phyloP scores from a whole-genome alignment of 78 protist species.

The Isochrysis galbana region DNA sequence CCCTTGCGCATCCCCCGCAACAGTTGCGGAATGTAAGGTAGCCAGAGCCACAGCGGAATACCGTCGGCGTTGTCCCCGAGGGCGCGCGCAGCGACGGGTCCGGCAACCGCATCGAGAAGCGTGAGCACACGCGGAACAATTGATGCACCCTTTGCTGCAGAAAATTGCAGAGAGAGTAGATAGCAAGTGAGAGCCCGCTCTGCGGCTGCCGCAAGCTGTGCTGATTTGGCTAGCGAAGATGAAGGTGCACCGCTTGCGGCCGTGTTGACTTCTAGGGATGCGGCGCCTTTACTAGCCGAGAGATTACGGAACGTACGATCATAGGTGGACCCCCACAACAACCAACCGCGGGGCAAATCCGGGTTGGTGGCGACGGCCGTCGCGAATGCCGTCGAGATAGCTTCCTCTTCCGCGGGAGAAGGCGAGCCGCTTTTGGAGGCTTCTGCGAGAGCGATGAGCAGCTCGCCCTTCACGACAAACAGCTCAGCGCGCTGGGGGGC shows the following conservation, averaged over 20 bases:
- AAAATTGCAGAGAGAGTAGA: background rate
- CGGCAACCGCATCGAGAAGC: background rate
- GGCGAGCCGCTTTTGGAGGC: background rate
- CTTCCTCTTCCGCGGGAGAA: background rate
- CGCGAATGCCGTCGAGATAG: background rate
- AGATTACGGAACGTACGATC: background rate
- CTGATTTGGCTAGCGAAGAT: background rate
- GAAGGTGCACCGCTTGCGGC: background rate
- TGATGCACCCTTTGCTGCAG: background rate
- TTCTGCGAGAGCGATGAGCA: background rate
- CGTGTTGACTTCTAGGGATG: background rate
- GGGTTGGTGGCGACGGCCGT: background rate
- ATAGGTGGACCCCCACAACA: constrained; percentile 35
- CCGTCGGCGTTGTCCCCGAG: constrained; percentile 14
- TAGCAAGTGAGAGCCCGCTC: constrained; percentile 45
- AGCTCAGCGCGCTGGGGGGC: constrained; percentile 33
- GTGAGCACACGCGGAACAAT: background rate
- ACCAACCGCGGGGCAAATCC: constrained; percentile 14
- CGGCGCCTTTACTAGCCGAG: background rate
- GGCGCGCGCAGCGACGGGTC: background rate
- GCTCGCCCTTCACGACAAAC: constrained; percentile 47
- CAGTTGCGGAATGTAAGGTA: constrained; percentile 69
- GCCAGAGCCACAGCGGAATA: constrained; percentile 62
- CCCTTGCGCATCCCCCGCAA: constrained; percentile 30
- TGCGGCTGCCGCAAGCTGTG: background rate